Conservation (phyloP, 805 yeast genomes). For the Starmera pachycereana region DNA sequence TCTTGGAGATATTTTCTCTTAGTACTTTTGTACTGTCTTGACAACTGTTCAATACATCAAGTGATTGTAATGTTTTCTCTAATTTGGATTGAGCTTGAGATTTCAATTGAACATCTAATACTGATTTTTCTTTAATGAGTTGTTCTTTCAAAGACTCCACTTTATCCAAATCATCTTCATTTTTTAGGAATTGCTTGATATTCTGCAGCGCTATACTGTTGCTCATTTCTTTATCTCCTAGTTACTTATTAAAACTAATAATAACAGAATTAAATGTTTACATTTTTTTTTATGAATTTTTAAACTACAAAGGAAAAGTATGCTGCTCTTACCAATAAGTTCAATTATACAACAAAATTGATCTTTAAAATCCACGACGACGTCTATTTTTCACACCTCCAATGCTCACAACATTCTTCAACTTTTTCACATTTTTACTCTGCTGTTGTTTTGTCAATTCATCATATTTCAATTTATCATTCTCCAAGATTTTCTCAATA, state of each 20-base stretch:
- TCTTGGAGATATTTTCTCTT: constrained; percentile 32
- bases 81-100: constrained; percentile 59
- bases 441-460: constrained; percentile 4
- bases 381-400: constrained; percentile 14
- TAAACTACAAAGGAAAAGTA: too few relatives aligned
- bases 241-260: too few relatives aligned
- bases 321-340: too few relatives aligned
- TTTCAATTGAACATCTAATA: constrained; percentile 60
- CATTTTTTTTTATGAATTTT: too few relatives aligned
- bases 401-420: constrained; percentile 12
- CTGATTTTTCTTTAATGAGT: constrained; percentile 56
- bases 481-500: constrained; percentile 11
- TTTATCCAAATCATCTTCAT: constrained; percentile 43
- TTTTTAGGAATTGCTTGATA: constrained; percentile 23
- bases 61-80: constrained; percentile 38
- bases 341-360: too few relatives aligned
- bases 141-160: constrained; percentile 43
- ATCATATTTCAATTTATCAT: constrained; percentile 9
- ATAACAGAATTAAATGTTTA: too few relatives aligned
- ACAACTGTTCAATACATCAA: constrained; percentile 26
- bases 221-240: too few relatives aligned
- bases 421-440: constrained; percentile 4
- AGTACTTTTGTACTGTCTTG: constrained; percentile 40
- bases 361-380: constrained; percentile 16
- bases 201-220: constrained; percentile 14